phyloP scores from a whole-genome alignment of 768 basidiomycete genomes.

The Auricularia cornea region DNA sequence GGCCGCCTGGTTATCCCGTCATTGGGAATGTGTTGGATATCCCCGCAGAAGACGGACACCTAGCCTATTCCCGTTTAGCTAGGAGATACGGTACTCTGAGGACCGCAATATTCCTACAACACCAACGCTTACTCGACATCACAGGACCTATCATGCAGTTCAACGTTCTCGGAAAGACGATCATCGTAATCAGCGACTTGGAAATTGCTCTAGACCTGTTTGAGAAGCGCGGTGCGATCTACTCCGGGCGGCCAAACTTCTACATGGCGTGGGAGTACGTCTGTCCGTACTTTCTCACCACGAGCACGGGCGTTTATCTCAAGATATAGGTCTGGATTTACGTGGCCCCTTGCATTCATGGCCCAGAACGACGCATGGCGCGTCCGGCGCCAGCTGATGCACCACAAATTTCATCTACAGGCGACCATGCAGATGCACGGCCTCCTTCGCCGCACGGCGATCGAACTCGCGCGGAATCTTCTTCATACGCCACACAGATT shows the following conservation, averaged over 20 bases:
- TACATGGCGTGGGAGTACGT: neutral
- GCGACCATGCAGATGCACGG: too few relatives aligned
- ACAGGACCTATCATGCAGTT: constrained; percentile 8
- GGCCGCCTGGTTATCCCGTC: constrained; percentile 37
- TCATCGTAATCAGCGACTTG: constrained; percentile 5
- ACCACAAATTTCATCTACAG: too few relatives aligned
- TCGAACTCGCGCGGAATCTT: neutral
- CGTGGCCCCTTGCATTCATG: too few relatives aligned
- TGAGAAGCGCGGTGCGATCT: constrained; percentile 7
- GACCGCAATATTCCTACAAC: too few relatives aligned
- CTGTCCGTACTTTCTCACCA: too few relatives aligned
- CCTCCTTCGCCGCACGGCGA: neutral
- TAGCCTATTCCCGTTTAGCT: constrained; percentile 35
- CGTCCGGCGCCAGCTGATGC: too few relatives aligned
- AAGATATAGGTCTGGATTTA: neutral
- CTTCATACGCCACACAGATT: neutral
- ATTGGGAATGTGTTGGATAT: constrained; percentile 44
- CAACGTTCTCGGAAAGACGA: constrained; percentile 4
- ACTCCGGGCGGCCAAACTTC: constrained; percentile 8
- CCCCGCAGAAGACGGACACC: constrained; percentile 29
- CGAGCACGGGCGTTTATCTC: neutral
- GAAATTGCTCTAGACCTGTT: constrained; percentile 7
- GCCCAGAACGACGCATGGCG: too few relatives aligned
- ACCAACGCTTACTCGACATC: too few relatives aligned
- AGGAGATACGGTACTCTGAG: constrained; percentile 33